phyloP scores from a whole-genome alignment of 805 yeast species.

The Hanseniaspora clermontiae region DNA sequence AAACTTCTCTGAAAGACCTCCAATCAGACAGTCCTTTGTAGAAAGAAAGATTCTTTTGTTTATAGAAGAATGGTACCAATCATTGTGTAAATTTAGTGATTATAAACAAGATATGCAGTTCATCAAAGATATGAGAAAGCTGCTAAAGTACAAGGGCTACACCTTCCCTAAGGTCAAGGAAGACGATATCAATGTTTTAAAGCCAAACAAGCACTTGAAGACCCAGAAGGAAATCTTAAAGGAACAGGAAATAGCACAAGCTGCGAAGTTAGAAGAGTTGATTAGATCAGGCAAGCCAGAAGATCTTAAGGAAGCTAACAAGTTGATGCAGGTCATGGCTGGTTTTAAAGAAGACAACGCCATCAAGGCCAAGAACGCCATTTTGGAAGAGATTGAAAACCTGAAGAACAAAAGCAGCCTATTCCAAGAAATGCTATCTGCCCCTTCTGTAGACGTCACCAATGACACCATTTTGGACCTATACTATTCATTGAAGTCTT shows the following conservation, averaged over 20 bases:
- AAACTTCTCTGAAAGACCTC: conserved; percentile 89
- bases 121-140: conserved; percentile 89
- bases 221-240: conserved; percentile 80
- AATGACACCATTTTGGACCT: conserved; percentile 69
- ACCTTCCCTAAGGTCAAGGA: conserved; percentile 80
- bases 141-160: conserved; percentile 81
- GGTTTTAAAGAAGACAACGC: conserved; percentile 79
- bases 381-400: conserved; percentile 72
- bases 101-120: conserved; percentile 86
- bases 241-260: conserved; percentile 85
- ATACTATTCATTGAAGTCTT: conserved; percentile 60
- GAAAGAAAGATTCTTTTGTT: conserved; percentile 79
- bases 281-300: conserved; percentile 91
- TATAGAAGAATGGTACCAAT: conserved; percentile 94
- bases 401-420: conserved; percentile 76
- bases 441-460: conserved; percentile 29
- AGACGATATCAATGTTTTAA: conserved; percentile 86
- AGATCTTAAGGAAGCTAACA: conserved; percentile 91
- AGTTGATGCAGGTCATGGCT: conserved; percentile 94
- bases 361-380: conserved; percentile 55
- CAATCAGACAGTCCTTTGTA: conserved; percentile 65
- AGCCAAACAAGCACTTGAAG: conserved; percentile 76
- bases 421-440: conserved; percentile 70
- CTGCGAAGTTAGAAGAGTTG: conserved; percentile 89
- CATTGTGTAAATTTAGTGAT: conserved; percentile 77